phyloP scores from a whole-genome alignment of 2,329 filamentous ascomycete species.

The Amesomyces nigricolor region DNA sequence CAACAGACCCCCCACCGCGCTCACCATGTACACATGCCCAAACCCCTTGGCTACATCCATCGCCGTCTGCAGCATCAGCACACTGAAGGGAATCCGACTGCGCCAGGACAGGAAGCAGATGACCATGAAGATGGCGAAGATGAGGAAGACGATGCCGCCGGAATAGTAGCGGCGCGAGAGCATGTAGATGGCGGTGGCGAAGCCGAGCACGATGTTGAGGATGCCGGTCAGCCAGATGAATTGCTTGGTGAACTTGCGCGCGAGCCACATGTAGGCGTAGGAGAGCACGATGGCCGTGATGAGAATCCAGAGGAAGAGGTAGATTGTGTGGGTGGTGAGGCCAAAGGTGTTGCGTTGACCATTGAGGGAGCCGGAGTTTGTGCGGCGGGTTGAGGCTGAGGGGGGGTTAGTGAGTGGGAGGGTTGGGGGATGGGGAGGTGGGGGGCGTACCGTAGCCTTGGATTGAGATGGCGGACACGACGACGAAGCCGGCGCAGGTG shows the following conservation, averaged over 20 bases:
- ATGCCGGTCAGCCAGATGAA: constrained; percentile 93
- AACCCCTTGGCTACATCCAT: constrained; percentile 80
- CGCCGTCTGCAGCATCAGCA: constrained; percentile 78
- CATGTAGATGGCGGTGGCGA: constrained; percentile 87
- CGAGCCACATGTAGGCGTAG: constrained; percentile 68
- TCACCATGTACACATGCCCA: constrained; percentile 83
- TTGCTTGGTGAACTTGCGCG: constrained; percentile 74
- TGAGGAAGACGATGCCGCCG: constrained; percentile 78
- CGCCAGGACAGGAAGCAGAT: constrained; percentile 89
- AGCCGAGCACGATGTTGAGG: constrained; percentile 73
- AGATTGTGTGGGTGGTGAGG: constrained; percentile 76
- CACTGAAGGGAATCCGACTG: constrained; percentile 81
- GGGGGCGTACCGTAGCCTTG: constrained; percentile 58
- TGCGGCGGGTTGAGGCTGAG: constrained; percentile 46
- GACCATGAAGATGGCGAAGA: constrained; percentile 75
- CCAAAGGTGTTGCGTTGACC: constrained; percentile 57
- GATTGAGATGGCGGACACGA: constrained; percentile 69
- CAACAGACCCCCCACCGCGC: constrained; percentile 71
- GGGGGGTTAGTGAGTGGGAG: neutral
- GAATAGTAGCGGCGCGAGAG: constrained; percentile 70
- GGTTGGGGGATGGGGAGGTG: neutral
- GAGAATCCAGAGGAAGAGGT: constrained; percentile 77
- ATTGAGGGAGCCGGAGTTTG: constrained; percentile 70
- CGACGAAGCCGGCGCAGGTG: constrained; percentile 57
- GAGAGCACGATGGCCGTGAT: constrained; percentile 69